These are phyloP conservation scores for Neospora caninum DNA, from an alignment of 169 alveolate genomes.

Conservation along the genomic window DNA sequence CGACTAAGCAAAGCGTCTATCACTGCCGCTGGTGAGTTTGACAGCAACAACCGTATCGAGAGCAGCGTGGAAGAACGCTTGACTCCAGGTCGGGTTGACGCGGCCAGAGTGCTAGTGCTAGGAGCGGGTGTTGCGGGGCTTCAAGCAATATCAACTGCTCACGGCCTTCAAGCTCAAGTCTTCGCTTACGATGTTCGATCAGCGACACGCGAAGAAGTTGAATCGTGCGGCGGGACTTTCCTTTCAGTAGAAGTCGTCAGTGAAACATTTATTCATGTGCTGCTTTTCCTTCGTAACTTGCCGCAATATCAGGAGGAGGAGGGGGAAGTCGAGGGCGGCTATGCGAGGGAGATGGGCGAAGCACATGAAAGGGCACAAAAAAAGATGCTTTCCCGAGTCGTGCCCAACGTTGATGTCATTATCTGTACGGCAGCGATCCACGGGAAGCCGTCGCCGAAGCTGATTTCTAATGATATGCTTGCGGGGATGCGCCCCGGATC, in stretches of 20 bases:
- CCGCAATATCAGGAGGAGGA: slow-evolving; percentile 52
- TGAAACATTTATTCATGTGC: background rate
- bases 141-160: slow-evolving; percentile 93
- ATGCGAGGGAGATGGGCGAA: slow-evolving; percentile 87
- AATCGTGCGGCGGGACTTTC: slow-evolving; percentile 83
- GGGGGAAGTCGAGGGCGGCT: slow-evolving; percentile 84
- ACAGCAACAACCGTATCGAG: background rate
- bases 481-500: slow-evolving; percentile 86
- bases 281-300: background rate
- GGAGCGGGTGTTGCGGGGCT: slow-evolving; percentile 98
- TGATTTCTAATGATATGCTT: slow-evolving; percentile 84
- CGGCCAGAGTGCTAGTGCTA: slow-evolving; percentile 92
- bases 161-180: slow-evolving; percentile 90
- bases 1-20: slow-evolving; percentile 88
- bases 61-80: background rate
- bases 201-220: slow-evolving; percentile 90
- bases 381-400: slow-evolving; percentile 79
- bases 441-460: slow-evolving; percentile 91
- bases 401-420: slow-evolving; percentile 87
- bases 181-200: slow-evolving; percentile 89
- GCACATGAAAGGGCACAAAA: slow-evolving; percentile 82
- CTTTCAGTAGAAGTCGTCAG: slow-evolving; percentile 63
- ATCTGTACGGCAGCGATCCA: slow-evolving; percentile 91
- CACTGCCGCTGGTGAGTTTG: slow-evolving; percentile 88
- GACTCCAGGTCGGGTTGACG: slow-evolving; percentile 83